Base-by-base conservation (phyloP, 306 rosid genomes). In the Leucaena leucocephala region DNA sequence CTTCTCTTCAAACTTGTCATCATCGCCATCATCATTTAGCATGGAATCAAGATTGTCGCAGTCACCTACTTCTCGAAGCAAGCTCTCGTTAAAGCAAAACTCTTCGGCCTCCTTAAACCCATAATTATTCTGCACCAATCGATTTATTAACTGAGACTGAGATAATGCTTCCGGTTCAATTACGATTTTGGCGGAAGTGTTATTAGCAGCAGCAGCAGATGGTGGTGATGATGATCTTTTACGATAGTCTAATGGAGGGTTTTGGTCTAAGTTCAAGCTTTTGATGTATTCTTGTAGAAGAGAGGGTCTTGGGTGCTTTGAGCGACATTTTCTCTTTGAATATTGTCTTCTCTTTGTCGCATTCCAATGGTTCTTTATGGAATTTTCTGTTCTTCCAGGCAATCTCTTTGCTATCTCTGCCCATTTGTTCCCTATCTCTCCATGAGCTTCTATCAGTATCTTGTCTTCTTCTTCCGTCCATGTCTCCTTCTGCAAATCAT, bases 341-440 rank as follows among this genome's bases (percentile, higher is more conserved):
- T 87, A 83, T 76, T 95, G 98, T 57, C 98, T 89, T 85, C 99
- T 90, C 79, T 93, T 95, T 14, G 98, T 95, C 33, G 99, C 98
- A 58, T 95, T 95, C 99, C 99, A 95, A 22, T 95, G 99, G 84
- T 95, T 95, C 77, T 95, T 95, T 7, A 95, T 95, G 27, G 99
- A 93, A 83, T 95, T 95, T 33, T 95, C 99, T 6, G 98, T 93
- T 81, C 99, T 95, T 75, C 99, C 99, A 0, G 93, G 88, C 62
- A 95, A 72, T 75, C 89, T 90, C 84, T 93, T 95, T 1, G 98
- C 99, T 36, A 95, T 95, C 81, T 93, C 98, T 42, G 98, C 98
- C 99, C 99, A 95, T 77, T 95, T 95, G 74, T 95, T 95, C 65
- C 99, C 99, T 62, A 95, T 89, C 77, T 91, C 94, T 72, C 55